Base-by-base conservation (phyloP, 441 rosid genomes). In the Geranium incanum region DNA sequence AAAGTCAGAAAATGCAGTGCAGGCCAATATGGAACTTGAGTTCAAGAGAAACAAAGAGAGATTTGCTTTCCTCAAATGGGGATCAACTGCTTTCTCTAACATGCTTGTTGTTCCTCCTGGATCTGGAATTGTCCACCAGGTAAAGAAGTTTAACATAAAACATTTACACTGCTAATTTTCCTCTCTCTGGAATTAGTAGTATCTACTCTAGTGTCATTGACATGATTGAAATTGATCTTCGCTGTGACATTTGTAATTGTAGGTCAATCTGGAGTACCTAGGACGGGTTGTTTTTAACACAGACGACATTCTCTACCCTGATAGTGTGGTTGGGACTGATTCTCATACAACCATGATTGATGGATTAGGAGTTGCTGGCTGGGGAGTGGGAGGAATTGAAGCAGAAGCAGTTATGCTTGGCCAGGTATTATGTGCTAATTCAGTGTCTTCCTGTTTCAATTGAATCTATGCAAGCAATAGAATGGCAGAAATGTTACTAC, bases 381-480 rank as follows among this genome's bases (percentile, higher is more conserved):
- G 89, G 93, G 93, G 89, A 75, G 90, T 81, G 77, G 93, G 90
- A 74, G 93, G 89, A 70, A 86, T 86, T 68, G 89, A 86, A 79
- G 89, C 88, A 57, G 90, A 84, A 74, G 90, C 93, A 18, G 81
- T 85, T 50, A 88, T 86, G 90, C 88, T 88, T 68, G 90, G 90
- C 36, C 90, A 88, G 86, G 90, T 86, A 80, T 62, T 19, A 62
- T 8, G 36, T 62, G 8, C 60, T 52, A 52, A 52, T 15, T 52
- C 60, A 57, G 18, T 57, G 18, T 19, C 63, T 57, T 18, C 23
- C 23, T 4, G 18, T 2, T 57, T 8, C 19, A 15, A 18, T 39
- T 7, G 63, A 57, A 57, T 16, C 63, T 57, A 57, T 16, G 63
- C 18, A 15, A 19, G 28, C 19, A 8, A 57, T 57, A 5, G 3